These are phyloP conservation scores for Penicillium goetzii DNA, from an alignment of 495 filamentous ascomycete species.

Conservation along the genomic window DNA sequence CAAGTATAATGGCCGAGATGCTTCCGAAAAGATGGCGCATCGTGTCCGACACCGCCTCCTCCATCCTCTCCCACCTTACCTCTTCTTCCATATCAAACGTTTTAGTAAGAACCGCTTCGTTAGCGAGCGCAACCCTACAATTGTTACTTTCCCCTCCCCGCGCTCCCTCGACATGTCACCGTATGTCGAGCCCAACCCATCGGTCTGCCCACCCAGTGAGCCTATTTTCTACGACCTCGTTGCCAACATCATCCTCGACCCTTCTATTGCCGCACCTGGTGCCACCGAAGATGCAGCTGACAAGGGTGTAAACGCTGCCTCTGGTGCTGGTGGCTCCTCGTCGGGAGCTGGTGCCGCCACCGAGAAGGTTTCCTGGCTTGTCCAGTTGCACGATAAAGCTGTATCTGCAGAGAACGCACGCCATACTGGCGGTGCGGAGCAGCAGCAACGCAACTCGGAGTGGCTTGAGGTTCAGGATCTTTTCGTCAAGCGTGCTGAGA, in stretches of 20 bases:
- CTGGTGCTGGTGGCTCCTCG: constrained; percentile 59
- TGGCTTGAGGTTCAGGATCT: constrained; percentile 96
- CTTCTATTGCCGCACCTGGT: constrained; percentile 76
- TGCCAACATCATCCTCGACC: constrained; percentile 79
- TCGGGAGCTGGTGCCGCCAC: constrained; percentile 50
- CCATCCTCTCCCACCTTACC: constrained; percentile 88
- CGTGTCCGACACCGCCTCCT: constrained; percentile 87
- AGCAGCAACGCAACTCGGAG: constrained; percentile 55
- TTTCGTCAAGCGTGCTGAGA: constrained; percentile 83
- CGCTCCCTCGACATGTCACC: constrained; percentile 83
- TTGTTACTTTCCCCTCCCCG: constrained; percentile 86
- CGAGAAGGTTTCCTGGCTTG: constrained; percentile 57
- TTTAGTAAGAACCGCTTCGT: constrained; percentile 97
- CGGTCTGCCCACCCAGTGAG: constrained; percentile 66
- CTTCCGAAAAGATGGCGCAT: constrained; percentile 85
- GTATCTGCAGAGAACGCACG: constrained; percentile 45
- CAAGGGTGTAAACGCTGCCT: constrained; percentile 74
- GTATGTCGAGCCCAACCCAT: constrained; percentile 79
- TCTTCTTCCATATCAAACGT: constrained; percentile 95
- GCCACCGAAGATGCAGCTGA: constrained; percentile 77
- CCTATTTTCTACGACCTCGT: constrained; percentile 96
- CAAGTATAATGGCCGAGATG: constrained; percentile 90
- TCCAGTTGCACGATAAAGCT: constrained; percentile 61
- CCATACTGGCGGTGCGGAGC: constrained; percentile 37
- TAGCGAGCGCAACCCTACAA: constrained; percentile 92